Percentiles rank a stretch among this genome's conserved stretches.
Conservation (phyloP, 2,329 filamentous ascomycete genomes). For the Colletotrichum zoysiae region DNA sequence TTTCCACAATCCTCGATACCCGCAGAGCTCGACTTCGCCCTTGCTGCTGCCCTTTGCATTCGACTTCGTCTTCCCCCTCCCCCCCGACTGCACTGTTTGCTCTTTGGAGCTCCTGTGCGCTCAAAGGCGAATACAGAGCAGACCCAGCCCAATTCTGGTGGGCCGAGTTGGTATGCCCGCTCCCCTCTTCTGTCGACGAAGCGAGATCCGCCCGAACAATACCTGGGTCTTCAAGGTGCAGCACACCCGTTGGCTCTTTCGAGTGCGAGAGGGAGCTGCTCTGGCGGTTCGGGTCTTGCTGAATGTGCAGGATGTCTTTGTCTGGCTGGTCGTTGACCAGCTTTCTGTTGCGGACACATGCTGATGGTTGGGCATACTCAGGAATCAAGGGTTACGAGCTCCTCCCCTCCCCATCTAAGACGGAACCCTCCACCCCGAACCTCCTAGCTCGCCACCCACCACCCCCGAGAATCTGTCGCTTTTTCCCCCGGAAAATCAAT, state of each 20-base stretch:
- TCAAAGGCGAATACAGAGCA: constrained; percentile 34
- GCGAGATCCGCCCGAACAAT: constrained; percentile 25
- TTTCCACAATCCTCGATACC: constrained; percentile 21
- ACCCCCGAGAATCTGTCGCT: constrained; percentile 3
- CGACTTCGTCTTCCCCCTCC: neutral
- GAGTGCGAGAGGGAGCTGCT: neutral
- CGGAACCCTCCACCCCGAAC: constrained; percentile 27
- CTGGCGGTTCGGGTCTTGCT: neutral
- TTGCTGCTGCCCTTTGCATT: constrained; percentile 21
- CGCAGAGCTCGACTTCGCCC: neutral
- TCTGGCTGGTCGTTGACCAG: constrained; percentile 12
- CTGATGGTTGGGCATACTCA: constrained; percentile 41
- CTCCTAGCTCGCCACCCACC: constrained; percentile 19
- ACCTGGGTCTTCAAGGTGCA: constrained; percentile 23
- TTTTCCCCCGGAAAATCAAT: neutral
- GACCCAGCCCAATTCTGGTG: constrained; percentile 39
- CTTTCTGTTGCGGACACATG: constrained; percentile 29
- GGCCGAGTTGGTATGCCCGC: constrained; percentile 42
- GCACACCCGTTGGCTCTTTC: constrained; percentile 15
- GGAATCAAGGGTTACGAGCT: constrained; percentile 40
- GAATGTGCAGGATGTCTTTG: constrained; percentile 8
- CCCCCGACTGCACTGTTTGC: constrained; percentile 3
- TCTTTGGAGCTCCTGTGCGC: constrained; percentile 24
- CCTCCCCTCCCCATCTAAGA: constrained; percentile 28
- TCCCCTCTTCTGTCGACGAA: constrained; percentile 29